phyloP scores from a whole-genome alignment of 2,329 filamentous ascomycete genomes.

The Beauveria brongniartii region DNA sequence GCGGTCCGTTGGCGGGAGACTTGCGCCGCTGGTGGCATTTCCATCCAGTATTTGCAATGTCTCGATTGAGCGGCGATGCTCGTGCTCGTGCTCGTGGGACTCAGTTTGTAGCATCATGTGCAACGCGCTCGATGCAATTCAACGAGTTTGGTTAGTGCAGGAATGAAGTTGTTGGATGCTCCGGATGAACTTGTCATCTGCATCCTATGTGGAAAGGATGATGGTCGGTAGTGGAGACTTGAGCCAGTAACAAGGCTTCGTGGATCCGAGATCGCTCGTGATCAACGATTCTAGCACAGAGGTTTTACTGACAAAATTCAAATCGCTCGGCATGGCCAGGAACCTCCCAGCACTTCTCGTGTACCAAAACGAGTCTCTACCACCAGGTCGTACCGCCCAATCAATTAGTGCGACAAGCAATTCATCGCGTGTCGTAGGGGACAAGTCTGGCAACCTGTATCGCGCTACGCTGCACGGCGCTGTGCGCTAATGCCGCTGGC shows the following conservation, averaged over 20 bases:
- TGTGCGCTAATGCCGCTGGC: background rate
- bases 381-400: too few relatives aligned
- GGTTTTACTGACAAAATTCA: too few relatives aligned
- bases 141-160: background rate
- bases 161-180: background rate
- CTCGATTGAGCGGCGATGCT: conserved; percentile 1
- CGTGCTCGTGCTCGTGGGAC: background rate
- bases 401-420: too few relatives aligned
- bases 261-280: too few relatives aligned
- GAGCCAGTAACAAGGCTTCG: background rate
- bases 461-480: background rate
- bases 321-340: too few relatives aligned
- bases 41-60: conserved; percentile 1
- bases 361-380: too few relatives aligned
- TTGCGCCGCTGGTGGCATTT: background rate
- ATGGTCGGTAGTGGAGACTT: background rate
- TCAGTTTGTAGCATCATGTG: background rate
- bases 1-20: conserved; percentile 22
- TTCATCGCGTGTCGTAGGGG: background rate
- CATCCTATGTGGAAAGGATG: background rate
- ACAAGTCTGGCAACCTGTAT: background rate
- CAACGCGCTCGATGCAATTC: background rate
- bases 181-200: background rate
- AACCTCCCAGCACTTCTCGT: too few relatives aligned
- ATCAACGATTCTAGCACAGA: too few relatives aligned